Conservation (phyloP, 2,329 filamentous ascomycete species). For the Sarocladium kiliense region DNA sequence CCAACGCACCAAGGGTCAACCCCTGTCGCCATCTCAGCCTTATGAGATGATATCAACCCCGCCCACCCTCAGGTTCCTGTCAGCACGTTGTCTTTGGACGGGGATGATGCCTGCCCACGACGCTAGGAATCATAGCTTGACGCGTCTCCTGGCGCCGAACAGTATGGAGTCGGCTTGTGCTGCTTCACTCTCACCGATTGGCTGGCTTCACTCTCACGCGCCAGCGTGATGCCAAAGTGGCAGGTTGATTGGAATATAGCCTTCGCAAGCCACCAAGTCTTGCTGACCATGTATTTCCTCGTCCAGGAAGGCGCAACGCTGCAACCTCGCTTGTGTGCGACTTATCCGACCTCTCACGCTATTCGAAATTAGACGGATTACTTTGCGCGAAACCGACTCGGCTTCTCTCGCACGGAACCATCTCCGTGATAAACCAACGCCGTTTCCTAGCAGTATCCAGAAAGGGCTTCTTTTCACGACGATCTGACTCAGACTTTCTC, state of each 20-base stretch:
- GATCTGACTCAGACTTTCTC: slow-evolving; percentile 3
- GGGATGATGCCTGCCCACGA: neutral
- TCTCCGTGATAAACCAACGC: neutral
- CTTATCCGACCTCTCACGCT: neutral
- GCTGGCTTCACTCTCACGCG: neutral
- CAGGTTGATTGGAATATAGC: neutral
- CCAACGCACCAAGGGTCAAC: neutral
- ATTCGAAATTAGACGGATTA: neutral
- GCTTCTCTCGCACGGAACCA: neutral
- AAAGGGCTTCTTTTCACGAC: neutral
- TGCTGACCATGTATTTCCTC: neutral
- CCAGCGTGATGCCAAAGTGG: neutral
- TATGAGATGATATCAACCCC: neutral
- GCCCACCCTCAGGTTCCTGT: neutral
- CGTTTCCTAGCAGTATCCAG: neutral
- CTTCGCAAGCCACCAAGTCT: neutral
- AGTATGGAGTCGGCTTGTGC: neutral
- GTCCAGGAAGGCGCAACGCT: neutral
- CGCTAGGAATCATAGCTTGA: neutral
- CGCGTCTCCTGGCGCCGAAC: neutral
- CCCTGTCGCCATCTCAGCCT: slow-evolving; percentile 2
- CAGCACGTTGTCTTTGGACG: neutral
- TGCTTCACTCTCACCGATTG: neutral
- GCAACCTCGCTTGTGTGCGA: neutral
- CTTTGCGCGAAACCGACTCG: too few relatives aligned